Evolutionary conservation across 176 grass and related monocot genomes (phyloP).

Genomic region (bread wheat (Triticum aestivum)): DNA sequence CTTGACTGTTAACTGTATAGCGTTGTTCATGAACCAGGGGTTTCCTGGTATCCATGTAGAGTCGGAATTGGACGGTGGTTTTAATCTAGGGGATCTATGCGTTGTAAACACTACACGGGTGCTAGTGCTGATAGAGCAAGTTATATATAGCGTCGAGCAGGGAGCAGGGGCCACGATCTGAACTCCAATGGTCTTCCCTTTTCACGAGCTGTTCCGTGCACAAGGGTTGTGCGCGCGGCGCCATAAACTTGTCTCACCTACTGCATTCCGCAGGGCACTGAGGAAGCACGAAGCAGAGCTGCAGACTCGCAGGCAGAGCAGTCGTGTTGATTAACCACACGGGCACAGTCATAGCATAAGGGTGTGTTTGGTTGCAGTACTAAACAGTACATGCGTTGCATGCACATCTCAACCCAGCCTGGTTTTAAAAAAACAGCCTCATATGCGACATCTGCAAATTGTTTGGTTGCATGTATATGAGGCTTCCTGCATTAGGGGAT

Average conservation of each 20-base stretch:
- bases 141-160: too few relatives aligned
- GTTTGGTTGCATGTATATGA: too few relatives aligned
- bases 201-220: too few relatives aligned
- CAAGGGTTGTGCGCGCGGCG: not conserved
- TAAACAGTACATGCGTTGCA: too few relatives aligned
- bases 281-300: not conserved
- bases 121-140: not conserved
- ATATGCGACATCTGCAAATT: too few relatives aligned
- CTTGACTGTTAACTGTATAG: not conserved
- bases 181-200: too few relatives aligned
- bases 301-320: not conserved
- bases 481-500: too few relatives aligned
- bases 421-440: too few relatives aligned
- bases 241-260: not conserved
- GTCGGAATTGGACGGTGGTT: not conserved
- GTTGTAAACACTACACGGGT: not conserved
- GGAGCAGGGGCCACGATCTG: too few relatives aligned
- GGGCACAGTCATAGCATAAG: not conserved
- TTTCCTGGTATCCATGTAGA: not conserved
- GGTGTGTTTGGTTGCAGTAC: too few relatives aligned
- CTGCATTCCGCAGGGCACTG: not conserved
- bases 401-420: too few relatives aligned
- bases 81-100: not conserved
- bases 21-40: not conserved
- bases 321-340: not conserved